phyloP scores from a whole-genome alignment of 176 grass and related monocot genomes.

The Triticum aestivum region DNA sequence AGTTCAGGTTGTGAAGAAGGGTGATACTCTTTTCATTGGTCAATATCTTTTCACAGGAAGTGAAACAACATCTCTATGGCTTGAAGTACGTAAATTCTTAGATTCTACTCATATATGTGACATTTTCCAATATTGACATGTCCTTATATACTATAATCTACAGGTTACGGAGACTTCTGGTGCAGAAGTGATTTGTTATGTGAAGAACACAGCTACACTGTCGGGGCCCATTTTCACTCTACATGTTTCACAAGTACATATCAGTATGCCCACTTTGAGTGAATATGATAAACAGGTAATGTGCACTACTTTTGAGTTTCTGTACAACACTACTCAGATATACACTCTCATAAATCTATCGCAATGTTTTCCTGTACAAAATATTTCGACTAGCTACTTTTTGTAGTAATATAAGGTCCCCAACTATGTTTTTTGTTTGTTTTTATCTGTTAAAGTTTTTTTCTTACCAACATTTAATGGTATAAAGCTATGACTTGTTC shows the following conservation, averaged over 20 bases:
- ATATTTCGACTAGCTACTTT: not conserved
- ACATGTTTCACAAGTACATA: slow-evolving; percentile 72
- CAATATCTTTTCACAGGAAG: slow-evolving; percentile 99
- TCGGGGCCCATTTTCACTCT: slow-evolving; percentile 75
- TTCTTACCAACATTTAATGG: not conserved
- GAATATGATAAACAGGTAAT: slow-evolving; percentile 88
- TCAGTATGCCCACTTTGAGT: slow-evolving; percentile 86
- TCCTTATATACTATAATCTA: slow-evolving; percentile 14
- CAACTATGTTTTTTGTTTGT: no score
- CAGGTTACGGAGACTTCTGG: slow-evolving; percentile 72
- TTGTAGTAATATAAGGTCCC: not conserved
- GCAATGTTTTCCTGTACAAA: not conserved
- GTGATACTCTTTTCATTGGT: slow-evolving; percentile 94
- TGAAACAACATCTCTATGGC: slow-evolving; percentile 92
- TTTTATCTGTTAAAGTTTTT: not conserved
- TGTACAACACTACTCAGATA: slow-evolving; percentile 1
- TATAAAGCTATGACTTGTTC: not conserved
- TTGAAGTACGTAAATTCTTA: slow-evolving; percentile 59
- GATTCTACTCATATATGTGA: not conserved
- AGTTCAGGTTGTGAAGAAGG: slow-evolving; percentile 77
- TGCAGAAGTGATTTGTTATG: slow-evolving; percentile 70
- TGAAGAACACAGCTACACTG: slow-evolving; percentile 85
- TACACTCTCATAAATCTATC: not conserved
- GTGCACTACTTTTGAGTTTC: slow-evolving; percentile 8
- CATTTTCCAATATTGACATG: slow-evolving; percentile 2